Evolutionary conservation across 2,329 filamentous ascomycete species (phyloP), one percentile per base, ranked within the genome.

Genomic region (Pseudocercospora pini-densiflorae): DNA sequence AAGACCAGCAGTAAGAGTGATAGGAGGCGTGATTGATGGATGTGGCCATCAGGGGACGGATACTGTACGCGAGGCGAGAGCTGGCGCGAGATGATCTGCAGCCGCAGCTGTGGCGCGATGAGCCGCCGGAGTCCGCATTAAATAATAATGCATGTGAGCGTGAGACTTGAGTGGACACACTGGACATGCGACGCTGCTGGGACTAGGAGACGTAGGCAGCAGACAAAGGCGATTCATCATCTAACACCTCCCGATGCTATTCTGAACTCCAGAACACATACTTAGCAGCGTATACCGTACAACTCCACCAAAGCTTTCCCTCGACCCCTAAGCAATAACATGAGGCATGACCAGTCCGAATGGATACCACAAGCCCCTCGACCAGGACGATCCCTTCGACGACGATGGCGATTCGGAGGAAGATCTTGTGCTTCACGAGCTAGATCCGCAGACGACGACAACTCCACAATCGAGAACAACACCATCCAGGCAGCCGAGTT

Each of bases 341-440:
- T 80, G 79, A 78, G 77, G 77, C 77, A 84, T 84, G 83, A 78
- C 81, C 65, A 75, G 78, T 65, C 77, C 81, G 57, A 79, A 81
- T 75, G 78, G 80, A 74, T 81, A 83, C 76, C 79, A 80, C 75
- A 78, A 80, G 70, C 79, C 86, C 75, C 86, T 89, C 78, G 86
- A 87, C 75, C 89, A 89, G 79, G 88, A 90, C 80, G 88, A 86
- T 67, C 85, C 85, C 67, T 80, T 83, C 74, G 83, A 89, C 65
- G 68, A 73, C 60, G 62, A 75, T 64, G 71, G 75, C 53, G 91
- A 94, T 77, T 92, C 90, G 59, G 91, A 94, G 77, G 87, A 90
- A 72, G 90, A 92, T 69, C 84, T 95, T 74, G 90, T 94, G 74
- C 85, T 93, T 72, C 86, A 92, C 75, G 92, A 94, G 83, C 88